Conservation (phyloP, 129 eudicot species). For the Chrysanthemum seticuspe region DNA sequence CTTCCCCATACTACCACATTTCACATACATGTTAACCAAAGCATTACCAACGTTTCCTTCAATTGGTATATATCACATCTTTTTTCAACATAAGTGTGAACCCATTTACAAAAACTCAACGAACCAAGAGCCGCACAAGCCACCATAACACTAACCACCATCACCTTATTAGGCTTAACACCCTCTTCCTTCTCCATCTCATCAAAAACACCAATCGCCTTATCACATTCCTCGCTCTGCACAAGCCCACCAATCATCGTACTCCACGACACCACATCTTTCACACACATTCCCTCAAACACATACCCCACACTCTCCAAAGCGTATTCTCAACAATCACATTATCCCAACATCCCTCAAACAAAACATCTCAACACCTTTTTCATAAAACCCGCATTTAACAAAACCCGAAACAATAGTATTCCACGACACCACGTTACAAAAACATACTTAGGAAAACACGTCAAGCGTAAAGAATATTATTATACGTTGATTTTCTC, state of each 20-base stretch:
- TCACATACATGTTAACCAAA: slow-evolving; percentile 37
- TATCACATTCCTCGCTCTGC: slow-evolving; percentile 23
- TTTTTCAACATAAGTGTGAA: slow-evolving; percentile 30
- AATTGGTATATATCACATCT: slow-evolving; percentile 9
- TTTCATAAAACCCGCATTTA: too few species aligned
- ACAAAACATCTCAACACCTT: too few species aligned
- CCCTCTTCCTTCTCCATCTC: slow-evolving; percentile 34
- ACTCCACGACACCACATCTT: slow-evolving; percentile 48
- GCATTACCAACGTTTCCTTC: slow-evolving; percentile 42
- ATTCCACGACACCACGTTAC: too few species aligned
- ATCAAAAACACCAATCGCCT: slow-evolving; percentile 18
- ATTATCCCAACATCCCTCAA: not conserved
- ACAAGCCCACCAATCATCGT: slow-evolving; percentile 43
- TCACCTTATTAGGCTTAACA: slow-evolving; percentile 37
- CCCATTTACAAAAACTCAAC: slow-evolving; percentile 28
- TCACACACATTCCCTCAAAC: slow-evolving; percentile 34
- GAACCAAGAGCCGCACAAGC: slow-evolving; percentile 39
- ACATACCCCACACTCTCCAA: slow-evolving; percentile 20
- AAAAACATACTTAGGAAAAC: too few species aligned
- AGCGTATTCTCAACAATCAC: slow-evolving; percentile 31
- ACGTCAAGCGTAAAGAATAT: too few species aligned
- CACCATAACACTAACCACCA: slow-evolving; percentile 30
- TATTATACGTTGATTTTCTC: too few species aligned
- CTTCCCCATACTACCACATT: slow-evolving; percentile 35
- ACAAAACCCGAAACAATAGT: too few species aligned